phyloP scores from a whole-genome alignment of 2,329 filamentous ascomycete genomes.

The Raffaelea deltoideospora region DNA sequence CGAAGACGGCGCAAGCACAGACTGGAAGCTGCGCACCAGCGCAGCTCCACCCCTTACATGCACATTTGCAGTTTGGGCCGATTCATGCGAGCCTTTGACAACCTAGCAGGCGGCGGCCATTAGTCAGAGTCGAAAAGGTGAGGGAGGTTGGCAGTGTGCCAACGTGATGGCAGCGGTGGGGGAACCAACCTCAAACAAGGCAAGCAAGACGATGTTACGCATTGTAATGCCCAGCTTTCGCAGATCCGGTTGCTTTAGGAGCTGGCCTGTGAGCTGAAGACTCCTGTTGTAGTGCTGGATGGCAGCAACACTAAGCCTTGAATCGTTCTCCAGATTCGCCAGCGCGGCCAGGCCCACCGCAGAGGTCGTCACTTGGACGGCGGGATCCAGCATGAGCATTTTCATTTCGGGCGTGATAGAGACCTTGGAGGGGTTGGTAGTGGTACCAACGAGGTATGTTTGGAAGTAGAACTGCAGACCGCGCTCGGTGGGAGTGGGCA shows the following conservation, averaged over 20 bases:
- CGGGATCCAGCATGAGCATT: slow-evolving; percentile 19
- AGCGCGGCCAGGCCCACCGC: slow-evolving; percentile 44
- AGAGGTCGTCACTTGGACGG: slow-evolving; percentile 31
- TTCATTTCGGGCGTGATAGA: slow-evolving; percentile 12
- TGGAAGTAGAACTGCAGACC: slow-evolving; percentile 36
- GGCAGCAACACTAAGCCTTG: slow-evolving; percentile 28
- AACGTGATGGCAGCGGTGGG: background rate
- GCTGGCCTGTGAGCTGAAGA: slow-evolving; percentile 28
- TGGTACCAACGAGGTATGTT: slow-evolving; percentile 34
- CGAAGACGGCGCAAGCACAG: slow-evolving; percentile 20
- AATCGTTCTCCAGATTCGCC: slow-evolving; percentile 34
- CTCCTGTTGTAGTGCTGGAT: slow-evolving; percentile 38
- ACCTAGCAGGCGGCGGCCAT: too few species aligned
- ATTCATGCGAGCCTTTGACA: slow-evolving; percentile 29
- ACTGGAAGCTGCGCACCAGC: slow-evolving; percentile 32
- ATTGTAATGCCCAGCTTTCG: slow-evolving; percentile 28
- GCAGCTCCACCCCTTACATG: slow-evolving; percentile 46
- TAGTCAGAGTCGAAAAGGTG: too few species aligned
- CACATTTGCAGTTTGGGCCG: slow-evolving; percentile 34
- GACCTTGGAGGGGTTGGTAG: slow-evolving; percentile 28
- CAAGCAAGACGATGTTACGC: slow-evolving; percentile 39
- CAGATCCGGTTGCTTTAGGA: slow-evolving; percentile 20
- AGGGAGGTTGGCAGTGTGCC: too few species aligned
- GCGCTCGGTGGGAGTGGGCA: slow-evolving; percentile 27
- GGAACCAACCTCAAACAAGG: slow-evolving; percentile 40